Evolutionary conservation across 2,329 filamentous ascomycete genomes (phyloP).

Genomic region (Cryphonectria japonica): DNA sequence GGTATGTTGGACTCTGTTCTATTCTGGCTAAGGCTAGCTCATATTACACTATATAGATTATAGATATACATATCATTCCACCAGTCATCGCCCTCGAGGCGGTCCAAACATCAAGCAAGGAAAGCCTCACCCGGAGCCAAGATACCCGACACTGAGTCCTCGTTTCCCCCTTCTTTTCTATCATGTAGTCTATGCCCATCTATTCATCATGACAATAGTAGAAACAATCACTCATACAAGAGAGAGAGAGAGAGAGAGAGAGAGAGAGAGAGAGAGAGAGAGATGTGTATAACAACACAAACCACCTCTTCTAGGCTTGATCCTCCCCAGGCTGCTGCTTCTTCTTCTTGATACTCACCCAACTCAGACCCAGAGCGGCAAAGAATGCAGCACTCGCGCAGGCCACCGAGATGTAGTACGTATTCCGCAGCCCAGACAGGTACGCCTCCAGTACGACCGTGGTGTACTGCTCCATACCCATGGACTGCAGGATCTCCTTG

Average conservation of each 20-base stretch:
- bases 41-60: background rate
- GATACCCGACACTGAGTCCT: too few species aligned
- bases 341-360: conserved; percentile 57
- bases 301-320: conserved; percentile 8
- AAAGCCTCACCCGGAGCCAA: too few species aligned
- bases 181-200: background rate
- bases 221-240: background rate
- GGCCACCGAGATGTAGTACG: conserved; percentile 56
- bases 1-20: background rate
- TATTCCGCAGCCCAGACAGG: conserved; percentile 52
- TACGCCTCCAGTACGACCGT: conserved; percentile 52
- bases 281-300: too few species aligned
- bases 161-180: background rate
- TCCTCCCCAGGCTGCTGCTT: conserved; percentile 16
- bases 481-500: conserved; percentile 45
- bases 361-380: conserved; percentile 48
- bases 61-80: background rate
- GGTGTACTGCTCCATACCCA: conserved; percentile 47
- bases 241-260: too few species aligned
- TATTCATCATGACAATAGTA: background rate
- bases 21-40: too few species aligned
- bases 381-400: conserved; percentile 52
- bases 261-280: too few species aligned
- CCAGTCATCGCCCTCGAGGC: too few species aligned
- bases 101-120: too few species aligned